These are phyloP conservation scores for Salvia hispanica DNA, from an alignment of 257 asterid genomes.

Conservation along the genomic window DNA sequence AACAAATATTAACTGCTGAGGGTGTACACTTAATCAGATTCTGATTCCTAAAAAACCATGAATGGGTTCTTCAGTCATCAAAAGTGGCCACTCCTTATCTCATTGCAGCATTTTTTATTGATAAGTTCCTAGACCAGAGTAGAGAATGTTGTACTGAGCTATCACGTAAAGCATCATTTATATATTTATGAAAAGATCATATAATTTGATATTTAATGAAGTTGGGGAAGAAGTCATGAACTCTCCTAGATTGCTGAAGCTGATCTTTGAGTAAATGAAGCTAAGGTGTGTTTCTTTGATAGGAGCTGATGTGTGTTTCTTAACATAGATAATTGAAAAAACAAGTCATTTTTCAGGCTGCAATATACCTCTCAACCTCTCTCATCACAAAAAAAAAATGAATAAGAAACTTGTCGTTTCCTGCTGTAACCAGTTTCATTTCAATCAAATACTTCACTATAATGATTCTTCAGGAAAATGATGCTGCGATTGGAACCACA, in stretches of 20 bases:
- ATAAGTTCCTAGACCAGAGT: not conserved
- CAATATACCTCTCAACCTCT: not conserved
- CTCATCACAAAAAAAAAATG: not conserved
- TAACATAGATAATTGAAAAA: not conserved
- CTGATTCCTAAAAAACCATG: not conserved
- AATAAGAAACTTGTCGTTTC: not conserved
- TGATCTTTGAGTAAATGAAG: not conserved
- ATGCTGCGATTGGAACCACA: too few species aligned
- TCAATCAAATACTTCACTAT: not conserved
- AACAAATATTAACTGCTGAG: not conserved
- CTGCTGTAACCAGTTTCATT: not conserved
- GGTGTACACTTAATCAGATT: conserved; percentile 4
- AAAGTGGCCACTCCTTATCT: conserved; percentile 1
- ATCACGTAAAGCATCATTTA: not conserved
- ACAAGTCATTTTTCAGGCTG: not conserved
- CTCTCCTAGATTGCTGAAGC: not conserved
- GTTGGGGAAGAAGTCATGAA: not conserved
- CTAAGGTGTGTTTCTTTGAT: not conserved
- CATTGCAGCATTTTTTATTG: not conserved
- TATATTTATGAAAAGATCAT: not conserved
- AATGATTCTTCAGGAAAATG: not conserved
- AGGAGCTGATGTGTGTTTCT: not conserved
- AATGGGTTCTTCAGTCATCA: not conserved
- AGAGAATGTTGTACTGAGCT: conserved; percentile 5
- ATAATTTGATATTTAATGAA: not conserved